phyloP scores from a whole-genome alignment of 768 basidiomycete genomes.

The Hysterangium stoloniferum region DNA sequence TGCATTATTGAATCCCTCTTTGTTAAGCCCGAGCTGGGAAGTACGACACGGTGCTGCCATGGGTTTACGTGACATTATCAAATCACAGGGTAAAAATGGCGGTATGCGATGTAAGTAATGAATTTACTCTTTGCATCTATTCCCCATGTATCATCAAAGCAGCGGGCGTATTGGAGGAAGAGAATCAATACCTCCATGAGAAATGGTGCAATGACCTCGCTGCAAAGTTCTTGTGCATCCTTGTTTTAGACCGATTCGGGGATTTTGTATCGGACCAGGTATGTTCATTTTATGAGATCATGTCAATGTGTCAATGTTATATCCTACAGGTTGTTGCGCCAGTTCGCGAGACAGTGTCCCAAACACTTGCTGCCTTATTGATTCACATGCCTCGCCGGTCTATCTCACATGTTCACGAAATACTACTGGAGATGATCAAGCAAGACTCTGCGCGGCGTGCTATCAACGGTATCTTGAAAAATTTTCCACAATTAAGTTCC shows the following conservation, averaged over 20 bases:
- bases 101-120: conserved; percentile 63
- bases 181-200: conserved; percentile 66
- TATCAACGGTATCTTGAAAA: background rate
- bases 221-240: conserved; percentile 77
- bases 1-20: background rate
- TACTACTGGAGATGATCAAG: conserved; percentile 88
- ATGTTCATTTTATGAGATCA: conserved; percentile 10
- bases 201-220: conserved; percentile 87
- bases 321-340: conserved; percentile 73
- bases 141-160: background rate
- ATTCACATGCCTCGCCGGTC: conserved; percentile 81
- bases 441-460: conserved; percentile 58
- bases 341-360: conserved; percentile 92
- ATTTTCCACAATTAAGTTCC: background rate
- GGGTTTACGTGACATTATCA: conserved; percentile 82
- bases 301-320: no score
- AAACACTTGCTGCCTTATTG: conserved; percentile 84
- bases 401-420: conserved; percentile 70
- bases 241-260: conserved; percentile 95
- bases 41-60: conserved; percentile 89
- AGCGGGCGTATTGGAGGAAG: conserved; percentile 45
- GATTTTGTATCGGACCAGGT: conserved; percentile 94
- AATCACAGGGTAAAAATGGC: conserved; percentile 71
- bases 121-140: background rate
- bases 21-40: conserved; percentile 75